phyloP scores from a whole-genome alignment of 495 filamentous ascomycete species.

The Penicillium canescens region DNA sequence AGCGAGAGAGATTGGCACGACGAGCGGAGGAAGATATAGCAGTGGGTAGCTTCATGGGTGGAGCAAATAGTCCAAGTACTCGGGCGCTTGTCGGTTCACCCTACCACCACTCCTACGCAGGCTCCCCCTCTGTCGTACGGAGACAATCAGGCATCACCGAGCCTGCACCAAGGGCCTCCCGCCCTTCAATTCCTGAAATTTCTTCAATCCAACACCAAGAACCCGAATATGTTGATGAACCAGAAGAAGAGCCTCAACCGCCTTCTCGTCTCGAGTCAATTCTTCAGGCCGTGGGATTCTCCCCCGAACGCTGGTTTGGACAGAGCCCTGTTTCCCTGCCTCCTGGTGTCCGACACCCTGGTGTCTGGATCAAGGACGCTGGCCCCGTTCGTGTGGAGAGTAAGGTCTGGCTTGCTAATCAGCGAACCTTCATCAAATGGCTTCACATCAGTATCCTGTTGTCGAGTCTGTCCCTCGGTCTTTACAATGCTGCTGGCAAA shows the following conservation, averaged over 20 bases:
- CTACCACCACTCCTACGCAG: constrained; percentile 27
- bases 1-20: constrained; percentile 77
- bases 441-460: constrained; percentile 88
- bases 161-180: constrained; percentile 14
- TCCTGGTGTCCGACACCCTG: constrained; percentile 81
- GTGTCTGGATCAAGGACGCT: constrained; percentile 85
- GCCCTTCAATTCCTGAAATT: constrained; percentile 23
- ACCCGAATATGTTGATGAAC: constrained; percentile 15
- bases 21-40: constrained; percentile 83
- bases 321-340: constrained; percentile 56
- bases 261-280: constrained; percentile 52
- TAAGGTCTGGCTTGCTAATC: constrained; percentile 98
- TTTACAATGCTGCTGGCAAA: constrained; percentile 84
- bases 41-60: constrained; percentile 79
- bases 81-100: constrained; percentile 58
- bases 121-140: constrained; percentile 21
- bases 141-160: constrained; percentile 26
- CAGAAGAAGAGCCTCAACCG: constrained; percentile 15
- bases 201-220: constrained; percentile 17
- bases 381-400: constrained; percentile 89
- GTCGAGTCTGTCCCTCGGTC: constrained; percentile 74
- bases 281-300: constrained; percentile 73
- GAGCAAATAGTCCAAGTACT: constrained; percentile 47
- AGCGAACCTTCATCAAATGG: constrained; percentile 97
- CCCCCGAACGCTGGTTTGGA: constrained; percentile 64